Evolutionary conservation across 2,329 filamentous ascomycete species (phyloP).

Genomic region (Harringtonia aguacate): DNA sequence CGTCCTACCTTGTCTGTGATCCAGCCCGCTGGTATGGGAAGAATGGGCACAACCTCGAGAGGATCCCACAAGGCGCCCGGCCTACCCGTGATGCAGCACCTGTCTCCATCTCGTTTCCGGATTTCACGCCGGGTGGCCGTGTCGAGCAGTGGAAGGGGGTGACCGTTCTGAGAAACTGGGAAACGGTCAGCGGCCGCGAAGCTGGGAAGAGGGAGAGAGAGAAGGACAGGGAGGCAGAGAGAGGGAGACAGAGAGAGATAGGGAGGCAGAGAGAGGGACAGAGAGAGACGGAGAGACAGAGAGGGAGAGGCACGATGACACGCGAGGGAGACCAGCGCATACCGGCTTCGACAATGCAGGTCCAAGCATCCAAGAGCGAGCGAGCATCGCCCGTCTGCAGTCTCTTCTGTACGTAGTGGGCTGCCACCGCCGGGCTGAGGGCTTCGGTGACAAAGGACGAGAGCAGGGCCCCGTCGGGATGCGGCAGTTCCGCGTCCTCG

Average conservation of each 20-base stretch:
- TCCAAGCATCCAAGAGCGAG: conserved; percentile 11
- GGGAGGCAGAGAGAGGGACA: too few species aligned
- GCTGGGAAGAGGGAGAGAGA: neutral
- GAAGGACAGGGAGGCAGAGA: too few species aligned
- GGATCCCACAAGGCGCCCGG: conserved; percentile 12
- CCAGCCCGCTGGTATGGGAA: conserved; percentile 15
- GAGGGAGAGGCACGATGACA: too few species aligned
- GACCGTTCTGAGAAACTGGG: conserved; percentile 9
- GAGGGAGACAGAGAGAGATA: too few species aligned
- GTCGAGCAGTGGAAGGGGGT: conserved; percentile 7
- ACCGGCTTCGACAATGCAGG: conserved; percentile 17
- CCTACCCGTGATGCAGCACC: conserved; percentile 17
- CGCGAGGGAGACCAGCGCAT: neutral
- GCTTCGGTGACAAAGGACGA: conserved; percentile 6
- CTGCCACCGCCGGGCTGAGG: conserved; percentile 1
- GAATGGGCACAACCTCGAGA: conserved; percentile 13
- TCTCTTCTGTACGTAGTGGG: neutral
- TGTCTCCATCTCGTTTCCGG: conserved; percentile 13
- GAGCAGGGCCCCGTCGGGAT: conserved; percentile 5
- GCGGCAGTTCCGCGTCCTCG: conserved; percentile 2
- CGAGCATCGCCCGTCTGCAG: neutral
- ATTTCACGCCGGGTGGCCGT: conserved; percentile 6
- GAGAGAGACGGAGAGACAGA: neutral
- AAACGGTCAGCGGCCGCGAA: neutral
- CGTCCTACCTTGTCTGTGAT: conserved; percentile 10